Evolutionary conservation across 768 basidiomycete species (phyloP), one percentile per base, ranked within the genome.

Genomic region (Porphyrellus cyaneotinctus): DNA sequence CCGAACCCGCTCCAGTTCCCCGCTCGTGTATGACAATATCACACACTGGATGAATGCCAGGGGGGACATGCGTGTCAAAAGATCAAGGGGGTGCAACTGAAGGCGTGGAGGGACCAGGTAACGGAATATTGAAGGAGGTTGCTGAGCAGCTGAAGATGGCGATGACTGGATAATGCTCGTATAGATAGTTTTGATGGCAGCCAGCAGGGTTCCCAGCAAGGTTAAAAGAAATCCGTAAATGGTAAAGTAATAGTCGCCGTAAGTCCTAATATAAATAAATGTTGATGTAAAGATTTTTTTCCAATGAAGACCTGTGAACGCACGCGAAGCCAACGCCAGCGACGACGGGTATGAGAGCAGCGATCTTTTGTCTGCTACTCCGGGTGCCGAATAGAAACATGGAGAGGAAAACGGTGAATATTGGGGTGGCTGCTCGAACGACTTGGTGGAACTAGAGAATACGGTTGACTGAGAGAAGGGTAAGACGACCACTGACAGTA

Each of bases 201-300:
- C 97, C 33, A 99, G 81, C 48, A 95, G 67, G 0, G 95, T 93
- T 39, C 97, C 97, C 17, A 94, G 71, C 14, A 99, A 78, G 0
- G 97, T 97, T 20, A 99, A 78, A 64, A 90, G 59, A 52, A 98
- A 81, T 6, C 97, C 97, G 68, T 82, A 82, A 2, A 75, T 68
- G 1, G 93, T 97, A 70, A 88, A 97, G 62, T 91, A 88, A 71
- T 97, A 98, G 64, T 97, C 95, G 49, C 95, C 97, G 52, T 92
- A 95, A 7, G 94, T 97, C 13, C 91, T 94, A 61, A 30, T 10
- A 14, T 7, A n/a, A n/a, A 28, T n/a, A 30, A 26, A 13, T 18
- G 11, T 47, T n/a, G n/a, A 30, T 6, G 39, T 38, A 15, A 26
- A 8, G 4, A 17, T 24, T 8, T n/a, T n/a, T 32, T 20, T 30